phyloP scores from a whole-genome alignment of 768 basidiomycete genomes.

The Rhodotorula diobovata region DNA sequence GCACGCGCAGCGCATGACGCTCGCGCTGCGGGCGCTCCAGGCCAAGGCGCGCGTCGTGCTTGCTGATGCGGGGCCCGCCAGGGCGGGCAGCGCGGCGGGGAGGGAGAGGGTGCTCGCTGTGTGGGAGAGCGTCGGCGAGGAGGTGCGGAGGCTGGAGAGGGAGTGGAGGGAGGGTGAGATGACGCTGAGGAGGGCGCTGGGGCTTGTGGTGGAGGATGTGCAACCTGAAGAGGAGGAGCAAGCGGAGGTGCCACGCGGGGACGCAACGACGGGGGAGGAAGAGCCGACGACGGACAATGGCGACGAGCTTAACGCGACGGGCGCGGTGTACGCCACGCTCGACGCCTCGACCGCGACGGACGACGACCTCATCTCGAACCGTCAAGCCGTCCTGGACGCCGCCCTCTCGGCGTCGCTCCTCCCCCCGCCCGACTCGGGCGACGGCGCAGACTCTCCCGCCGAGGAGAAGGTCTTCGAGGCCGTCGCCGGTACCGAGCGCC shows the following conservation, averaged over 20 bases:
- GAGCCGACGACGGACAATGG: not conserved
- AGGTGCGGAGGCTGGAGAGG: conserved; percentile 1
- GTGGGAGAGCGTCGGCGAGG: conserved; percentile 10
- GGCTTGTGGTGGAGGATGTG: not conserved
- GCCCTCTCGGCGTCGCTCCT: conserved; percentile 12
- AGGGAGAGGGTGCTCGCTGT: not conserved
- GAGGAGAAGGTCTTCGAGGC: conserved; percentile 34
- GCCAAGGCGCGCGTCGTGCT: conserved; percentile 10
- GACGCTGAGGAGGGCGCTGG: not conserved
- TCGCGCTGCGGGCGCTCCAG: conserved; percentile 10
- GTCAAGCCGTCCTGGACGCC: conserved; percentile 29
- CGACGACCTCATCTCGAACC: not conserved
- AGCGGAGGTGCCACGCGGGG: not conserved
- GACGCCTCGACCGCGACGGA: not conserved
- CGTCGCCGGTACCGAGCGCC: conserved; percentile 1
- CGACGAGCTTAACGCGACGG: not conserved
- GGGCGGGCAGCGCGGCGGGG: not conserved
- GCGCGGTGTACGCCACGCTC: conserved; percentile 1
- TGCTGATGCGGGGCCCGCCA: not conserved
- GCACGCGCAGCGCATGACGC: not conserved
- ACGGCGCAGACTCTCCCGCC: not conserved
- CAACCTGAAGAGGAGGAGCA: not conserved
- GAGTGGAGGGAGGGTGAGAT: conserved; percentile 6
- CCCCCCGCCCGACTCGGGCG: not conserved
- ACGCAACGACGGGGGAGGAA: no score